Evolutionary conservation across 306 rosid genomes (phyloP).

Genomic region (Cucurbita pepo): DNA sequence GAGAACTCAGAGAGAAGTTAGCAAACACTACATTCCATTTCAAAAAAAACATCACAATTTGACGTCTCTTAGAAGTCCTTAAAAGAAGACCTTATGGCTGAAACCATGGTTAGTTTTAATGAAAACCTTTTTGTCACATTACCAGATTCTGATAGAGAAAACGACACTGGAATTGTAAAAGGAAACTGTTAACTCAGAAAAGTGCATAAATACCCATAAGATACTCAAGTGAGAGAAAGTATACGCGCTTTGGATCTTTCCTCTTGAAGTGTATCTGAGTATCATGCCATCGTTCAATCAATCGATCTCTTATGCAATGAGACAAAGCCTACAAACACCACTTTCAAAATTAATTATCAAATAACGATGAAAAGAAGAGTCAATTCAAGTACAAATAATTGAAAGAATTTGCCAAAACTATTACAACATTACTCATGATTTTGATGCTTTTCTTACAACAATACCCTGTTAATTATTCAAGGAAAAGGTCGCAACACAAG

Average conservation of each 20-base stretch:
- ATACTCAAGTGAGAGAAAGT: conserved; percentile 70
- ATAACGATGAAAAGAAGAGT: neutral
- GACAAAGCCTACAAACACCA: conserved; percentile 41
- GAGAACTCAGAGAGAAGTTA: neutral
- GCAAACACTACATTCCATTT: neutral
- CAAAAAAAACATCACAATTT: neutral
- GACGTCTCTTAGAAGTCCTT: neutral
- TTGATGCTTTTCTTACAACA: neutral
- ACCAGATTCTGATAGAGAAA: neutral
- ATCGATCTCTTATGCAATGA: conserved; percentile 54
- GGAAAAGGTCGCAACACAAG: neutral
- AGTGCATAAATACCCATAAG: conserved; percentile 48
- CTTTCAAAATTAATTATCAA: conserved; percentile 13
- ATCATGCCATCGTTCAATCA: conserved; percentile 60
- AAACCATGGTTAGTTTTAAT: neutral
- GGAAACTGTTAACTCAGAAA: neutral
- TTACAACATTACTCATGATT: neutral
- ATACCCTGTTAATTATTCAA: neutral
- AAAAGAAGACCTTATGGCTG: no score
- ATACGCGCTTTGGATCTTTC: conserved; percentile 59
- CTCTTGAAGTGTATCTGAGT: conserved; percentile 47
- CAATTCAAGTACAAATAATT: neutral
- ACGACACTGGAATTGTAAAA: neutral
- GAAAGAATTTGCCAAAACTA: neutral
- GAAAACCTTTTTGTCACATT: neutral